A percentile compares a stretch with the other conserved stretches of the same genome.
Evolutionary conservation across 2,329 filamentous ascomycete species (phyloP).

Genomic region (Sordariomycetes sp.): DNA sequence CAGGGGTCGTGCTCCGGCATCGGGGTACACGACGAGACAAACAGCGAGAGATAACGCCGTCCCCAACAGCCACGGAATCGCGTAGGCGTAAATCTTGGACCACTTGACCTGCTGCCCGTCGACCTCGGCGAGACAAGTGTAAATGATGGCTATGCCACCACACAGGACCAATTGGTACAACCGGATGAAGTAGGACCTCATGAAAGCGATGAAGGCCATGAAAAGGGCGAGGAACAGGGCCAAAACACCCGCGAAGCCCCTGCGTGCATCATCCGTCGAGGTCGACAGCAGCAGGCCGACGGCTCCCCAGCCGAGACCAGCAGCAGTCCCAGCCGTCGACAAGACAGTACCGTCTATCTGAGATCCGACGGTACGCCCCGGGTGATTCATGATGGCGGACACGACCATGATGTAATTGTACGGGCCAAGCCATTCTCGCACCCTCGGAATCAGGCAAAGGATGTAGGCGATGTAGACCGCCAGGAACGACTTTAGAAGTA

Average conservation of each 20-base stretch:
- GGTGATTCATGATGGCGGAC: conserved; percentile 44
- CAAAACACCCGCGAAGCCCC: conserved; percentile 40
- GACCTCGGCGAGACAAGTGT: conserved; percentile 37
- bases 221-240: conserved; percentile 40
- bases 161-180: conserved; percentile 41
- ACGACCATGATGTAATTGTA: conserved; percentile 42
- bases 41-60: conserved; percentile 37
- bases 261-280: conserved; percentile 27
- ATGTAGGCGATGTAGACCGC: conserved; percentile 43
- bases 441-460: conserved; percentile 35
- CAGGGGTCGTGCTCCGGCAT: conserved; percentile 39
- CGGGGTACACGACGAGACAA: conserved; percentile 34
- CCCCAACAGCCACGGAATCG: conserved; percentile 40
- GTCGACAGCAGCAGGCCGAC: conserved; percentile 40
- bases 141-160: conserved; percentile 41
- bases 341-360: conserved; percentile 41
- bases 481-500: conserved; percentile 37
- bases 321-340: conserved; percentile 37
- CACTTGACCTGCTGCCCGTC: conserved; percentile 27
- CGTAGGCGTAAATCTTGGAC: conserved; percentile 36
- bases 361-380: conserved; percentile 39
- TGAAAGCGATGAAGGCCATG: conserved; percentile 34
- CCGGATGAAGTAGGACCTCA: conserved; percentile 41
- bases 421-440: conserved; percentile 34
- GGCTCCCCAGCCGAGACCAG: conserved; percentile 40